Percentiles rank a stretch among this genome's conserved stretches.
phyloP scores from a whole-genome alignment of 1,139 yeast species.

The Saccharomyces hybrid region DNA sequence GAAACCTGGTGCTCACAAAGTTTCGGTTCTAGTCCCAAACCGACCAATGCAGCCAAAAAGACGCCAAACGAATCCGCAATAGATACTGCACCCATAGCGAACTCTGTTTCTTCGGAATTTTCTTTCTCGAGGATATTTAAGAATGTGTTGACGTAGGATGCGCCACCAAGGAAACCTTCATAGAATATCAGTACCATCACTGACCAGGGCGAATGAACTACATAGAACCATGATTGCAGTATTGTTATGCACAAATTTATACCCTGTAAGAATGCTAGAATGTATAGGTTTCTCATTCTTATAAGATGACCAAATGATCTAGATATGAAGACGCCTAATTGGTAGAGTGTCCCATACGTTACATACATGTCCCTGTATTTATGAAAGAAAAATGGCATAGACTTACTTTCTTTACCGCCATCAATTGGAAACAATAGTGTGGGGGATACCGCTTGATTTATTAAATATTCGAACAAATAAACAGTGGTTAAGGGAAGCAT shows the following conservation, averaged over 20 bases:
- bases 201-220: slow-evolving; percentile 60
- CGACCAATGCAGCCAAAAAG: slow-evolving; percentile 69
- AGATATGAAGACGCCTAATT: slow-evolving; percentile 85
- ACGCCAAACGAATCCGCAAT: slow-evolving; percentile 91
- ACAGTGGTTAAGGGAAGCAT: slow-evolving; percentile 82
- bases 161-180: slow-evolving; percentile 88
- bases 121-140: slow-evolving; percentile 65
- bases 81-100: slow-evolving; percentile 89
- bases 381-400: slow-evolving; percentile 39
- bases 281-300: slow-evolving; percentile 50
- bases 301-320: slow-evolving; percentile 70
- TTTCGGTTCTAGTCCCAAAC: slow-evolving; percentile 62
- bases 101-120: slow-evolving; percentile 55
- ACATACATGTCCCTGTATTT: slow-evolving; percentile 83
- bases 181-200: slow-evolving; percentile 61
- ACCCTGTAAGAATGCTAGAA: slow-evolving; percentile 62
- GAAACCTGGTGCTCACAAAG: slow-evolving; percentile 66
- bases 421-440: slow-evolving; percentile 72
- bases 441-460: slow-evolving; percentile 88
- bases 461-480: slow-evolving; percentile 77
- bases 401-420: slow-evolving; percentile 24
- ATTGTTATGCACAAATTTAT: slow-evolving; percentile 54
- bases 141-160: slow-evolving; percentile 84
- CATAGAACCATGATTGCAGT: slow-evolving; percentile 53
- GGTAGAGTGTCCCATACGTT: slow-evolving; percentile 86